Percentiles rank a stretch among this genome's conserved stretches.
Conservation (phyloP, 129 eudicot species). For the Kitagawia praeruptora region DNA sequence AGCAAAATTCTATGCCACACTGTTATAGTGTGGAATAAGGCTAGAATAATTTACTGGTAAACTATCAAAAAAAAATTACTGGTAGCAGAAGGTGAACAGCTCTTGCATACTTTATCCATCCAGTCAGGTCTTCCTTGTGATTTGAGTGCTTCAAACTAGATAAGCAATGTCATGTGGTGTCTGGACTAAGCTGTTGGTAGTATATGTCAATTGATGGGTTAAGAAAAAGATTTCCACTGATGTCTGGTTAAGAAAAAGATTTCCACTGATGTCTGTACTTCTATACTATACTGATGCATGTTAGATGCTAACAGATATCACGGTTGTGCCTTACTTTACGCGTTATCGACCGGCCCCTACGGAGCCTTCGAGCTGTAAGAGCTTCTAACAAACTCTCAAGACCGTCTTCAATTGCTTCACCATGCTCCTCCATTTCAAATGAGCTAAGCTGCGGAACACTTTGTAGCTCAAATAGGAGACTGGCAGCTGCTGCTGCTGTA, state of each 20-base stretch:
- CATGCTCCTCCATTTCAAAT: slow-evolving; percentile 54
- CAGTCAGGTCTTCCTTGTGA: background rate
- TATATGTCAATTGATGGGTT: background rate
- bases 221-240: slow-evolving; percentile 6
- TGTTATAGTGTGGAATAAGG: background rate
- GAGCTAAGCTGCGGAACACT: slow-evolving; percentile 45
- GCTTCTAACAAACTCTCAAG: slow-evolving; percentile 60
- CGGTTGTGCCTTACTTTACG: slow-evolving; percentile 50
- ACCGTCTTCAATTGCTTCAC: slow-evolving; percentile 59
- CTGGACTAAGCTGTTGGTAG: background rate
- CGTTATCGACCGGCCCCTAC: slow-evolving; percentile 84
- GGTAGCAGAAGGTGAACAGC: background rate
- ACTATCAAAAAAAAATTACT: too few relatives aligned
- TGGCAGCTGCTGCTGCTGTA: slow-evolving; percentile 92
- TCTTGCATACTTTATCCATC: background rate
- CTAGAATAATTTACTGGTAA: background rate
- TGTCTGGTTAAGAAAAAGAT: slow-evolving; percentile 11
- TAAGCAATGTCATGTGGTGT: background rate
- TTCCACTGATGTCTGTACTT: background rate
- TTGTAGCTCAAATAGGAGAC: slow-evolving; percentile 75
- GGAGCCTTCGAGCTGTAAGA: slow-evolving; percentile 66
- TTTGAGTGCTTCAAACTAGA: background rate
- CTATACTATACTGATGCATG: background rate
- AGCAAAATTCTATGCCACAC: background rate
- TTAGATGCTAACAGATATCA: slow-evolving; percentile 36